A percentile compares a stretch with the other conserved stretches of the same genome.
These are phyloP conservation scores for Anthostomella pinea DNA, from an alignment of 2,329 filamentous ascomycete genomes.

Conservation along the genomic window DNA sequence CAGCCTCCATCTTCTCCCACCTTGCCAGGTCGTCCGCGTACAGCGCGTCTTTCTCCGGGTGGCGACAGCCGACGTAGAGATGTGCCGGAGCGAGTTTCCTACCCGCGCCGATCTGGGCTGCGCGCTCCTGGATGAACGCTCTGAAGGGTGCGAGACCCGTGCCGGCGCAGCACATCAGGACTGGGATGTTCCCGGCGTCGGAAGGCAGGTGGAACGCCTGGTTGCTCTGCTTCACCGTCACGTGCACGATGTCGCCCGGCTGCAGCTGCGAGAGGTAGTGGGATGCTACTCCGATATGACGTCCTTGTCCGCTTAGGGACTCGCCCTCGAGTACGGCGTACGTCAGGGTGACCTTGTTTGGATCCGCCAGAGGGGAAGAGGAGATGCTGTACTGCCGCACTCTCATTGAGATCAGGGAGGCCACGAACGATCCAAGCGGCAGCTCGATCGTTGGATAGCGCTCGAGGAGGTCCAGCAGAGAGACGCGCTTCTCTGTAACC, in stretches of 20 bases:
- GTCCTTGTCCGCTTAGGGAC: slow-evolving; percentile 7
- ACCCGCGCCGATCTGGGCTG: slow-evolving; percentile 4
- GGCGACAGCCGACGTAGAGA: slow-evolving; percentile 47
- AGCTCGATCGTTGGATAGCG: slow-evolving; percentile 39
- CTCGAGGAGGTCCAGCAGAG: slow-evolving; percentile 30
- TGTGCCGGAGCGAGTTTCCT: slow-evolving; percentile 38
- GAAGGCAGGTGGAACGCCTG: slow-evolving; percentile 10
- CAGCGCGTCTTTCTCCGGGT: slow-evolving; percentile 52
- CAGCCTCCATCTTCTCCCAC: slow-evolving; percentile 60
- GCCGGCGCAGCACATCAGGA: slow-evolving; percentile 13
- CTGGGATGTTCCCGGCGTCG: slow-evolving; percentile 4
- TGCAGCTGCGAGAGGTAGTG: slow-evolving; percentile 9
- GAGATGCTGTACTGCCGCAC: slow-evolving; percentile 50
- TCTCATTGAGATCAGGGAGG: slow-evolving; percentile 61
- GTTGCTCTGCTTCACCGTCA: slow-evolving; percentile 9
- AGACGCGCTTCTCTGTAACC: slow-evolving; percentile 45
- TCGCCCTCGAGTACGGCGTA: slow-evolving; percentile 13
- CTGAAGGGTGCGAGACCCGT: slow-evolving; percentile 13
- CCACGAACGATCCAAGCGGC: slow-evolving; percentile 39
- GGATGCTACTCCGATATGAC: slow-evolving; percentile 9
- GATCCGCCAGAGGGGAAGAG: slow-evolving; percentile 8
- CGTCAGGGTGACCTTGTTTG: slow-evolving; percentile 6
- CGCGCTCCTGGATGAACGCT: slow-evolving; percentile 15
- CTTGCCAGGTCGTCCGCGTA: slow-evolving; percentile 56
- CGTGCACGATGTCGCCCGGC: slow-evolving; percentile 3